Evolutionary conservation across 352 stramenopile genomes (phyloP).

Genomic region (Phytophthora agathidicida): DNA sequence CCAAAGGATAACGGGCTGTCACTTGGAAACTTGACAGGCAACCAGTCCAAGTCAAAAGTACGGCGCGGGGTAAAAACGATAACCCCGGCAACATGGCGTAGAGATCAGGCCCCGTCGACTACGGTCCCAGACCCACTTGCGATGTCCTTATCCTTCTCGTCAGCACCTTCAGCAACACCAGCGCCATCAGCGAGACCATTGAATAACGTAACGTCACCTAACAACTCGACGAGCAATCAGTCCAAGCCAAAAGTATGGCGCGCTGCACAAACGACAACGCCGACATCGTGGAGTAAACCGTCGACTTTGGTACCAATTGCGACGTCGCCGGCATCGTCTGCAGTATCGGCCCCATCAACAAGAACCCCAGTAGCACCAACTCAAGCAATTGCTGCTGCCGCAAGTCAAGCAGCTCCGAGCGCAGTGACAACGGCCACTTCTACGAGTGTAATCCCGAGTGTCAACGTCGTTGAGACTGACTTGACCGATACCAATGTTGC

Average conservation of each 20-base stretch:
- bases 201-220: too few relatives aligned
- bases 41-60: neutral
- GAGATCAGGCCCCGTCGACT: neutral
- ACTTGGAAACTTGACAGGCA: neutral
- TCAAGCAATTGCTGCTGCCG: neutral
- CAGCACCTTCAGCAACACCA: neutral
- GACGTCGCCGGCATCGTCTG: neutral
- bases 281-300: too few relatives aligned
- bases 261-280: too few relatives aligned
- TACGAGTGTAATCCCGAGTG: neutral
- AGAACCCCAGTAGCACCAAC: neutral
- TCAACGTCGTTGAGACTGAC: slow-evolving; percentile 1
- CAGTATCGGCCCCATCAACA: neutral
- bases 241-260: too few relatives aligned
- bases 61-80: too few relatives aligned
- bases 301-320: too few relatives aligned
- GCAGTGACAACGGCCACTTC: neutral
- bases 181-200: too few relatives aligned
- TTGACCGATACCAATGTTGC: slow-evolving; percentile 3
- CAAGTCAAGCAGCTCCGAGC: neutral
- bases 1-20: neutral
- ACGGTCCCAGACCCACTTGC: neutral
- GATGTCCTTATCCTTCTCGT: neutral
- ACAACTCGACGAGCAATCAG: too few relatives aligned
- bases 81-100: too few relatives aligned